A percentile compares a stretch with the other conserved stretches of the same genome.
These are phyloP conservation scores for Leccinum fibrillosum DNA, from an alignment of 768 basidiomycete genomes.

Conservation along the genomic window DNA sequence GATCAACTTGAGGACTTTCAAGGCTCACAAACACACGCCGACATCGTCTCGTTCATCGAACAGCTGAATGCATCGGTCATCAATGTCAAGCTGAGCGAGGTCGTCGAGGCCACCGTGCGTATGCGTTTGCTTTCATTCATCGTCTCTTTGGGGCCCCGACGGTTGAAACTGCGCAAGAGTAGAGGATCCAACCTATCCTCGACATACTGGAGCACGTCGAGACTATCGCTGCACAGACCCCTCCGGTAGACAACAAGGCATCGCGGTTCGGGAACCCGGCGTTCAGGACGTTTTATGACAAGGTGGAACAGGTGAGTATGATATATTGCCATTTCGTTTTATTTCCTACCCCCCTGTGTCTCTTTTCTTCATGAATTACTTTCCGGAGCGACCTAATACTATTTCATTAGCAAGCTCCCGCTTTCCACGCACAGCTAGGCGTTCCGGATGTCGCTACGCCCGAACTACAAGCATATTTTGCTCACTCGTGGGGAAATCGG, in stretches of 20 bases:
- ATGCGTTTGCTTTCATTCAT: background rate
- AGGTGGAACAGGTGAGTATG: slow-evolving; percentile 62
- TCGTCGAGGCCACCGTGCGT: slow-evolving; percentile 61
- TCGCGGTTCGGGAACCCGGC: slow-evolving; percentile 98
- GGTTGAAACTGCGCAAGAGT: slow-evolving; percentile 11
- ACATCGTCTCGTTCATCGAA: slow-evolving; percentile 69
- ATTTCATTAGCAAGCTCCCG: slow-evolving; percentile 45
- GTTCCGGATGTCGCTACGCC: slow-evolving; percentile 54
- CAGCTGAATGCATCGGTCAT: slow-evolving; percentile 72
- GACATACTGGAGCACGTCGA: slow-evolving; percentile 65
- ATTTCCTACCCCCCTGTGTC: background rate
- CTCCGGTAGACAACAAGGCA: slow-evolving; percentile 84
- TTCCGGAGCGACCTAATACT: background rate
- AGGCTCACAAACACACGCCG: slow-evolving; percentile 61
- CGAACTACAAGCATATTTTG: slow-evolving; percentile 80
- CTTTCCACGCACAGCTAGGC: slow-evolving; percentile 59
- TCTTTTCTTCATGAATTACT: slow-evolving; percentile 14
- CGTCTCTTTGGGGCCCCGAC: background rate
- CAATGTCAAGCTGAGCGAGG: slow-evolving; percentile 71
- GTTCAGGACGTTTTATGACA: slow-evolving; percentile 89
- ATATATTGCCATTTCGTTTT: background rate
- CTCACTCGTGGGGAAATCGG: slow-evolving; percentile 88
- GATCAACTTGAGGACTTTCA: slow-evolving; percentile 84
- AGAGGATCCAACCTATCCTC: slow-evolving; percentile 68
- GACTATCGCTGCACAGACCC: slow-evolving; percentile 61